Percentiles rank a stretch among this genome's conserved stretches.
phyloP scores from a whole-genome alignment of 1,139 yeast species.

The Torulaspora globosa region DNA sequence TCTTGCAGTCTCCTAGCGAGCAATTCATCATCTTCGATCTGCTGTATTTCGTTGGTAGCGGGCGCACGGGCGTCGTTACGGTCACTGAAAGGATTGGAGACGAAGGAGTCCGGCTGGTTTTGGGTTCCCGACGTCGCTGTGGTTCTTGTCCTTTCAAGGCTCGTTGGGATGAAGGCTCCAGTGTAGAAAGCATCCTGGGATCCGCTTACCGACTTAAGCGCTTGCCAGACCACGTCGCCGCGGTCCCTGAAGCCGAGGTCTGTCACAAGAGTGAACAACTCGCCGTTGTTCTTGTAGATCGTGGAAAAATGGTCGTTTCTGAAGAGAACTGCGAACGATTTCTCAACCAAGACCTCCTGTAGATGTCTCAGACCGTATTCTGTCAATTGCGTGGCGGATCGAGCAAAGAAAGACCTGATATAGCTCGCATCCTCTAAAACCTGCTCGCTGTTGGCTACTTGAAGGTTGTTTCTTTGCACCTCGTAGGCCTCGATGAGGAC shows the following conservation, averaged over 20 bases:
- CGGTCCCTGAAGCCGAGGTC: slow-evolving; percentile 59
- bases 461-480: slow-evolving; percentile 20
- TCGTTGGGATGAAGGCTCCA: slow-evolving; percentile 50
- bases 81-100: slow-evolving; percentile 19
- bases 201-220: slow-evolving; percentile 62
- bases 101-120: slow-evolving; percentile 4
- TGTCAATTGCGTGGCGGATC: slow-evolving; percentile 69
- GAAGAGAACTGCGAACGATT: slow-evolving; percentile 62
- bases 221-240: slow-evolving; percentile 67
- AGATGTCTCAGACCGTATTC: slow-evolving; percentile 51
- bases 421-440: slow-evolving; percentile 32
- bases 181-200: slow-evolving; percentile 61
- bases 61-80: slow-evolving; percentile 10
- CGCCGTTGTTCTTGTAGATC: slow-evolving; percentile 49
- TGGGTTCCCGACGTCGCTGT: slow-evolving; percentile 4
- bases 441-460: slow-evolving; percentile 20
- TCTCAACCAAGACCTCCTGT: slow-evolving; percentile 42
- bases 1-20: slow-evolving; percentile 33
- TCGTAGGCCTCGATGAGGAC: slow-evolving; percentile 40
- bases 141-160: slow-evolving; percentile 15
- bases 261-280: slow-evolving; percentile 61
- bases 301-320: slow-evolving; percentile 84
- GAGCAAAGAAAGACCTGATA: slow-evolving; percentile 37
- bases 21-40: slow-evolving; percentile 26
- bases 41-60: slow-evolving; percentile 10